Base-by-base conservation (phyloP, 1,284 basidiomycete species). In the Coniferiporia weirii region DNA sequence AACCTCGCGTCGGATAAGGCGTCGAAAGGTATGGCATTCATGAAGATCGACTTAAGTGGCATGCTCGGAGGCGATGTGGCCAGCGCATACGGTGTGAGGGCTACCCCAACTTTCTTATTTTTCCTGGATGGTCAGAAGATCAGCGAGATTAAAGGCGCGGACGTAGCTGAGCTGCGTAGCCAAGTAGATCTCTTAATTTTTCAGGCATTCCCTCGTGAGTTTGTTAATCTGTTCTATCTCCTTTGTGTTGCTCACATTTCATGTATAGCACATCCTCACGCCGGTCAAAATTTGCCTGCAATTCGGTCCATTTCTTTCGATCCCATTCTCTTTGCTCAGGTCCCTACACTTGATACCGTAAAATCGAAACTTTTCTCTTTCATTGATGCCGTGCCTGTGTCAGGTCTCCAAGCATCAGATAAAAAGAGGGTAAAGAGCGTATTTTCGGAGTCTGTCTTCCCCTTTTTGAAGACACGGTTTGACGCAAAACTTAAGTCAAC, bases 91-190 rank as follows among this genome's bases (percentile, higher is more conserved):
- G 76, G 80, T 3, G 82, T 96, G 1, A 71, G 79, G n/a, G 91
- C 80, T 0, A 95, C 91, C 0, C 93, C 93, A 3, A 94, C 92
- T 3, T 95, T 94, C 70, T 75, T 89, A 54, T 93, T 91, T 73
- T 95, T 93, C 75, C 70, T 86, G 64, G 78, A 90, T 61, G 89
- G 88, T 1, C 78, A 82, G 63, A 90, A 91, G 81, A 73, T 78
- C 8, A 75, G 85, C 52, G 90, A 93, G 69, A 63, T 95, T 64
- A 86, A 83, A 66, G 93, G 93, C 0, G 88, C 84, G 1, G 75
- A 91, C 71, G 76, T 78, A 0, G 74, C 75, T 2, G 89, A 90
- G 66, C 70, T 93, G 40, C 77, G 78, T 61, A 80, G 83, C 0
- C 85, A 91, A 65, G 77, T 91, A 1, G 85, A 92, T 68, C 67